Evolutionary conservation across 805 yeast genomes (phyloP).

Genomic region (Metschnikowia picachoensis): DNA sequence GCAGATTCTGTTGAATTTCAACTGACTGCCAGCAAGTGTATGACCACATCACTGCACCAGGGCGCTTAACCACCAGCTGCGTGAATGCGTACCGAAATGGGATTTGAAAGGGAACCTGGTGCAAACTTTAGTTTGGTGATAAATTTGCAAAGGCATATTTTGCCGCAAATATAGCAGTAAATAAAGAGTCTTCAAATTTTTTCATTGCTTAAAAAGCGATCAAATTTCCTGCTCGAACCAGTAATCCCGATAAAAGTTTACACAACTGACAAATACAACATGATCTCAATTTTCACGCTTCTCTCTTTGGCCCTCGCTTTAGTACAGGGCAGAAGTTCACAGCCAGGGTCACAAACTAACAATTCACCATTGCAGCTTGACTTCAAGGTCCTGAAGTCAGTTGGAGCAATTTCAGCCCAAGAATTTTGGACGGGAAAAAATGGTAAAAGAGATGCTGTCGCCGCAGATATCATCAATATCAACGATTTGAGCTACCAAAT

Average conservation of each 20-base stretch:
- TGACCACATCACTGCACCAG: background rate
- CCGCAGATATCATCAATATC: constrained; percentile 5
- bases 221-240: background rate
- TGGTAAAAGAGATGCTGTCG: constrained; percentile 5
- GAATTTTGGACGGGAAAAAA: constrained; percentile 2
- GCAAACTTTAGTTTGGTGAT: background rate
- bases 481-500: constrained; percentile 10
- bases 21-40: no score
- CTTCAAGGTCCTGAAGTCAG: constrained; percentile 6
- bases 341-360: background rate
- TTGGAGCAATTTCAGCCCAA: background rate
- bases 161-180: no score
- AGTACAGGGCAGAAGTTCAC: background rate
- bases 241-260: background rate
- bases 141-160: background rate
- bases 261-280: background rate
- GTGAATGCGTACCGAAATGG: background rate
- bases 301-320: background rate
- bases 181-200: no score
- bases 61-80: background rate
- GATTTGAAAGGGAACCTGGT: background rate
- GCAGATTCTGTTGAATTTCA: no score
- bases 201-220: no score
- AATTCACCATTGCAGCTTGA: constrained; percentile 7
- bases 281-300: background rate